Percentiles rank a stretch among this genome's conserved stretches.
Evolutionary conservation across 2,329 filamentous ascomycete genomes (phyloP).

Genomic region (Westerdykella ornata): DNA sequence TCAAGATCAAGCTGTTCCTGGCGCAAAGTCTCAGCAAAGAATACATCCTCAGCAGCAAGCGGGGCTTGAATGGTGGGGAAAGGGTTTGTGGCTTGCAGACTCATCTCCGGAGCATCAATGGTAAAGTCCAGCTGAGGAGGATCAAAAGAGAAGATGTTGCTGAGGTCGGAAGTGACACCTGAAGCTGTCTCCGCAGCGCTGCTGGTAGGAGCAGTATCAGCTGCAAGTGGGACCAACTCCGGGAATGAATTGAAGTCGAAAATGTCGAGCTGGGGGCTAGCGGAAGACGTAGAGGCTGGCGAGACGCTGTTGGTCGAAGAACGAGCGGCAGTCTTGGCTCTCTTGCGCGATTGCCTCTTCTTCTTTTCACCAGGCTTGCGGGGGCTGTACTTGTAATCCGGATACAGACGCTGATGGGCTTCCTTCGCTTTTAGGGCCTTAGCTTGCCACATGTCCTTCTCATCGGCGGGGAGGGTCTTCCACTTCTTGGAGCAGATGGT

Average conservation of each 20-base stretch:
- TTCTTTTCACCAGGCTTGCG: slow-evolving; percentile 24
- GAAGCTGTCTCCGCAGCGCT: background rate
- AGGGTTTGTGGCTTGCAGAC: too few relatives aligned
- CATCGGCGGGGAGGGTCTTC: slow-evolving; percentile 9
- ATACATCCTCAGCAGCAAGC: too few relatives aligned
- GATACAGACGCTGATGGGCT: slow-evolving; percentile 15
- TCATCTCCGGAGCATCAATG: too few relatives aligned
- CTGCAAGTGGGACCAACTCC: slow-evolving; percentile 1
- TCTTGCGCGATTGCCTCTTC: slow-evolving; percentile 24
- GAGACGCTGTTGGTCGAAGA: slow-evolving; percentile 3
- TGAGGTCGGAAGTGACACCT: slow-evolving; percentile 1
- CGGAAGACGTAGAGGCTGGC: background rate
- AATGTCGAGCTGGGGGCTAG: background rate
- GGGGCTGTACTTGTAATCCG: slow-evolving; percentile 24
- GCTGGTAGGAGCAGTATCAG: background rate
- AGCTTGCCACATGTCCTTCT: slow-evolving; percentile 14
- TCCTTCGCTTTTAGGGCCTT: slow-evolving; percentile 16
- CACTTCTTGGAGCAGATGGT: slow-evolving; percentile 15
- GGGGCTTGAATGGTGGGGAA: too few relatives aligned
- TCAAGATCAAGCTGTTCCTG: too few relatives aligned
- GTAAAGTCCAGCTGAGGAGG: too few relatives aligned
- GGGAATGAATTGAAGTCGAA: slow-evolving; percentile 7
- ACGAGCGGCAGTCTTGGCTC: slow-evolving; percentile 9
- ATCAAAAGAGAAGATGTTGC: slow-evolving; percentile 4
- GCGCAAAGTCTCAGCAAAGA: too few relatives aligned